These are phyloP conservation scores for Penicillium sp. DNA, from an alignment of 2,329 filamentous ascomycete genomes.

Conservation along the genomic window DNA sequence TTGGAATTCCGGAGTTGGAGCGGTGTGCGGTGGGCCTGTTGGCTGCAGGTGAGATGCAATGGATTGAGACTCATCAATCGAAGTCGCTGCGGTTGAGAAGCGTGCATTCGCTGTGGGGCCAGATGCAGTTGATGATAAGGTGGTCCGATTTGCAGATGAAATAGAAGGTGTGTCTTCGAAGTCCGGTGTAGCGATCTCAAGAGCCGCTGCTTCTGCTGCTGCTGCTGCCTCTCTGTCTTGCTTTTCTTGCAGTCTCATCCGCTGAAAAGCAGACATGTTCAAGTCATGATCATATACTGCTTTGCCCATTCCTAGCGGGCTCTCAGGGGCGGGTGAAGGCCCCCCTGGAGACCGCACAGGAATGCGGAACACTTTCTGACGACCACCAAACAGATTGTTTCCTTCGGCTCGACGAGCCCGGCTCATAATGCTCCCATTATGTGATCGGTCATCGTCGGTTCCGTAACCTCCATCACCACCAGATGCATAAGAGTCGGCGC, in stretches of 20 bases:
- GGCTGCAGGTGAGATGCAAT: conserved; percentile 26
- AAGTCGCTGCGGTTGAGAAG: conserved; percentile 85
- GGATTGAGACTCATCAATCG: conserved; percentile 69
- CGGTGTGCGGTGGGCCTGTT: not conserved
- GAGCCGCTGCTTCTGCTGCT: conserved; percentile 37
- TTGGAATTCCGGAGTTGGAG: conserved; percentile 19
- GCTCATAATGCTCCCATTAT: conserved; percentile 74
- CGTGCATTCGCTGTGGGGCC: conserved; percentile 66
- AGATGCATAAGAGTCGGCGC: conserved; percentile 65
- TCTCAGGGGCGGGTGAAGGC: conserved; percentile 29
- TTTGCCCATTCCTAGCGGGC: conserved; percentile 55
- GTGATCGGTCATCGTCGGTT: conserved; percentile 65
- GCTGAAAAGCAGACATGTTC: conserved; percentile 78
- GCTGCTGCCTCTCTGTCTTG: conserved; percentile 38
- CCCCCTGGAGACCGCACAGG: conserved; percentile 51
- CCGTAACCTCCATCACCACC: conserved; percentile 57
- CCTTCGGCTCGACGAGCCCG: conserved; percentile 80
- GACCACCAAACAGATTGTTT: conserved; percentile 89
- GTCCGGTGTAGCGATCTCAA: conserved; percentile 41
- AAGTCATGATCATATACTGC: conserved; percentile 86
- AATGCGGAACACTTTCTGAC: conserved; percentile 94
- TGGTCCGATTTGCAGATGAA: conserved; percentile 76
- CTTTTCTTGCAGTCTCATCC: conserved; percentile 59
- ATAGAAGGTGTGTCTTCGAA: conserved; percentile 52
- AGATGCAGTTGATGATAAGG: conserved; percentile 79